Conservation (phyloP, 108 stramenopile genomes). For the Thalassiosira profunda region DNA sequence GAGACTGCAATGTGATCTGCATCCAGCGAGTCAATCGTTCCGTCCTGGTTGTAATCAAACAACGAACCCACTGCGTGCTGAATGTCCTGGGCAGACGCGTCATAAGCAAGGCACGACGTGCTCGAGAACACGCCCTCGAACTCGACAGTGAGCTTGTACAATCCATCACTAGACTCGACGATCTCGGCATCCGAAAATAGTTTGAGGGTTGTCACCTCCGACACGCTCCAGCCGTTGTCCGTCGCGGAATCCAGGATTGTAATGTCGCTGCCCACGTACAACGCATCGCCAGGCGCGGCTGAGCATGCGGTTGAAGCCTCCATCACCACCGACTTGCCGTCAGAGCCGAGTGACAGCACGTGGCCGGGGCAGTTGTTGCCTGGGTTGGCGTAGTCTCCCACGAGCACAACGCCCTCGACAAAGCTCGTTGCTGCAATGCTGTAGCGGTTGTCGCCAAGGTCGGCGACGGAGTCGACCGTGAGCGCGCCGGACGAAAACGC, state of each 20-base stretch:
- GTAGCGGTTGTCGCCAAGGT: conserved; percentile 20
- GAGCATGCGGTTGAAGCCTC: conserved; percentile 22
- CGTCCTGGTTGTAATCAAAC: conserved; percentile 69
- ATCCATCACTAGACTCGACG: conserved; percentile 17
- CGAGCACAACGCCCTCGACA: conserved; percentile 35
- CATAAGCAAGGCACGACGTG: conserved; percentile 55
- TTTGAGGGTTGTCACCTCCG: conserved; percentile 33
- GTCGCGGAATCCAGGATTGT: conserved; percentile 40
- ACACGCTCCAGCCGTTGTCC: conserved; percentile 17
- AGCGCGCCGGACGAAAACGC: conserved; percentile 21
- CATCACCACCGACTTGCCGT: conserved; percentile 39
- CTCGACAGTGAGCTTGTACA: conserved; percentile 44
- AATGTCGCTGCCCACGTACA: conserved; percentile 24
- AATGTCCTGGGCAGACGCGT: conserved; percentile 53
- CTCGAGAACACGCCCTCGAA: conserved; percentile 22
- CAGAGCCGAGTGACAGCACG: conserved; percentile 24
- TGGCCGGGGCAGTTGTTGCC: conserved; percentile 35
- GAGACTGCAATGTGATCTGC: conserved; percentile 61
- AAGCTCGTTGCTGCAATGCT: conserved; percentile 26
- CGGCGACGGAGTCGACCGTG: conserved; percentile 16
- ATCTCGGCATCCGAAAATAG: conserved; percentile 37
- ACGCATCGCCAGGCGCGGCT: conserved; percentile 18
- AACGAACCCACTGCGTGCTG: conserved; percentile 56
- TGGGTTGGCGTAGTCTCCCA: conserved; percentile 40
- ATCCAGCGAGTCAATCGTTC: conserved; percentile 48